Base-by-base conservation (phyloP, 768 basidiomycete genomes). In the Chlorophyllum brunneum region DNA sequence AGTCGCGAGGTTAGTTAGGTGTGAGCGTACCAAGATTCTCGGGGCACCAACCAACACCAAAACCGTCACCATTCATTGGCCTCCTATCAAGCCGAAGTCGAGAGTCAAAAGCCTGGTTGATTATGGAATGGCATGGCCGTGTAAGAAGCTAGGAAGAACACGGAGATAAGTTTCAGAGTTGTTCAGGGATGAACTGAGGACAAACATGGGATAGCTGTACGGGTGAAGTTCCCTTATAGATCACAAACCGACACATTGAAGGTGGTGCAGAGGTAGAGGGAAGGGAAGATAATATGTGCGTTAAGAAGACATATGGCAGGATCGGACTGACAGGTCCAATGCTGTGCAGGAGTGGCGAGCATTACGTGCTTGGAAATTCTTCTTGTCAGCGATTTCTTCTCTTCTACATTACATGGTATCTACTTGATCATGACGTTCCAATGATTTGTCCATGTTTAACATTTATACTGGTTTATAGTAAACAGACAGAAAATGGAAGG, bases 21-120 rank as follows among this genome's bases (percentile, higher is more conserved):
- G 13, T 24, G 20, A 33, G n/a, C 9, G 8, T 9, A 38, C 16
- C 15, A 29, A 15, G 24, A 37, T 18, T 49, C 16, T 37, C 18
- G 26, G 16, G 11, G 30, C 2, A 70, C 85, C 54, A 58, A 91
- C 90, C 90, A 15, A 98, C 92, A 24, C 95, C 95, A 66, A 98
- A 98, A 0, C 95, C 95, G 65, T 98, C 95, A 7, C 92, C 91
- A 58, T 93, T 93, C 69, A 93, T 92, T n/a, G 91, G 92, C 55
- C 90, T 70, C 51, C 73, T 77, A 62, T 93, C 91, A 47, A 92
- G 66, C 16, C 95, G 82, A 27, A 99, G 75, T 6, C 95, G 80
- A 18, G 92, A 95, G 70, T 98, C 95, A 62, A 93, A 95, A 0
- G 95, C 93, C 71, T 97, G 93, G 66, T 95, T 95, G 66, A 95